Percentiles rank a stretch among this genome's conserved stretches.
These are phyloP conservation scores for Suhomyces kilbournensis DNA, from an alignment of 805 yeast species.

Conservation along the genomic window DNA sequence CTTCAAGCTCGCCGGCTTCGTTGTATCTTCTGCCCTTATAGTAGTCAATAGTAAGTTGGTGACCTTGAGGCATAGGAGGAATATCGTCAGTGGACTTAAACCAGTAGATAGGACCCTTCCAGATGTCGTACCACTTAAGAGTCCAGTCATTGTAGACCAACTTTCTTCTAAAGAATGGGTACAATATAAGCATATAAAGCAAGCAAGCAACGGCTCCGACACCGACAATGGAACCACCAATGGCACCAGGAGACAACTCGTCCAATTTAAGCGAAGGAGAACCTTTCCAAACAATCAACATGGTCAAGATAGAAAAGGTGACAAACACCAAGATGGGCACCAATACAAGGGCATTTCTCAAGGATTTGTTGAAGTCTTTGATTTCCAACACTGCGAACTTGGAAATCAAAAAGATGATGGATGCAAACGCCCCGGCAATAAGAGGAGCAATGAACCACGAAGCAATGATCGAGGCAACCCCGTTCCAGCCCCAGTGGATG, in stretches of 20 bases:
- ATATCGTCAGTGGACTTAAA: slow-evolving; percentile 55
- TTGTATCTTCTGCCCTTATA: slow-evolving; percentile 56
- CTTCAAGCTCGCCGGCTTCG: slow-evolving; percentile 10
- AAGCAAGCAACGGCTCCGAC: slow-evolving; percentile 57
- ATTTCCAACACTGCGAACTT: slow-evolving; percentile 62
- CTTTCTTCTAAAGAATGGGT: slow-evolving; percentile 62
- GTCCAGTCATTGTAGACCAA: slow-evolving; percentile 66
- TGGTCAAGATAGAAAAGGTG: slow-evolving; percentile 62
- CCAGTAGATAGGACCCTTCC: slow-evolving; percentile 55
- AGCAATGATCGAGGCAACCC: slow-evolving; percentile 70
- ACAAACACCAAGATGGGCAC: slow-evolving; percentile 61
- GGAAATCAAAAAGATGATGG: slow-evolving; percentile 55
- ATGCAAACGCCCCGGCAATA: slow-evolving; percentile 62
- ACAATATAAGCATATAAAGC: slow-evolving; percentile 51
- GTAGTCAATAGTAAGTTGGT: slow-evolving; percentile 56
- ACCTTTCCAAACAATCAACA: slow-evolving; percentile 80
- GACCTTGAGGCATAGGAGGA: slow-evolving; percentile 66
- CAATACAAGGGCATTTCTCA: slow-evolving; percentile 53
- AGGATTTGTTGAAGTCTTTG: slow-evolving; percentile 38
- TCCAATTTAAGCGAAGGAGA: slow-evolving; percentile 64
- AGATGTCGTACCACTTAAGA: slow-evolving; percentile 52
- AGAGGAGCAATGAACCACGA: slow-evolving; percentile 80
- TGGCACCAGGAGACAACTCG: slow-evolving; percentile 49
- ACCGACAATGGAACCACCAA: slow-evolving; percentile 59
- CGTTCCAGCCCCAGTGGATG: slow-evolving; percentile 73